Conservation (phyloP, 2,329 filamentous ascomycete species). For the Pseudocercospora ulei region DNA sequence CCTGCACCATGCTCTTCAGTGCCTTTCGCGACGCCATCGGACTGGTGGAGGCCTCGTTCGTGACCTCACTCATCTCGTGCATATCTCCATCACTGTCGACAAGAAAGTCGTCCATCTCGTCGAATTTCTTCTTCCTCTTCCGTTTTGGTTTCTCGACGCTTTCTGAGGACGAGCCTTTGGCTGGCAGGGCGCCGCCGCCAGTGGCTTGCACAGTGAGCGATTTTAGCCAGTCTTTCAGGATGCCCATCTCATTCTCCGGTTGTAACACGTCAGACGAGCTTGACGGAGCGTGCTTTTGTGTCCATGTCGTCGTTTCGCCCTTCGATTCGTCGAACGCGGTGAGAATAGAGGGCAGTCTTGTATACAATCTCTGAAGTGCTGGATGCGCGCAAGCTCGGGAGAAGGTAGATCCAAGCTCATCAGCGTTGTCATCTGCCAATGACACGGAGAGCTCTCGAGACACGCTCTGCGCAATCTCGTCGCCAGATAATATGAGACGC, state of each 20-base stretch:
- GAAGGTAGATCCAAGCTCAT: conserved; percentile 16
- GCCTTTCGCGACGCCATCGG: conserved; percentile 7
- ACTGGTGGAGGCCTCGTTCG: conserved; percentile 38
- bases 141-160: conserved; percentile 42
- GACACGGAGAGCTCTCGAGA: conserved; percentile 26
- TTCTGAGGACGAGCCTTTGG: conserved; percentile 15
- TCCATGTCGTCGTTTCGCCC: conserved; percentile 66
- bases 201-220: conserved; percentile 68
- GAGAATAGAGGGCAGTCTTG: conserved; percentile 50
- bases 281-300: conserved; percentile 72
- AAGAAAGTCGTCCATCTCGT: conserved; percentile 70
- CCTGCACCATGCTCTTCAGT: conserved; percentile 36
- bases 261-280: conserved; percentile 66
- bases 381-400: conserved; percentile 42
- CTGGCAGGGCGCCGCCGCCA: conserved; percentile 48
- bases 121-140: conserved; percentile 51
- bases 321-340: conserved; percentile 71
- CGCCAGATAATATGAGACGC: conserved; percentile 31
- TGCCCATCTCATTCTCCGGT: conserved; percentile 54
- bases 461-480: conserved; percentile 36
- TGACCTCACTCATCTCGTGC: conserved; percentile 58
- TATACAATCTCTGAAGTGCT: conserved; percentile 51
- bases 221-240: conserved; percentile 73
- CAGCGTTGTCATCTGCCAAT: conserved; percentile 10
- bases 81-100: conserved; percentile 68